Evolutionary conservation across 768 basidiomycete genomes (phyloP).

Genomic region (Chalciporus sphaerocephalus): DNA sequence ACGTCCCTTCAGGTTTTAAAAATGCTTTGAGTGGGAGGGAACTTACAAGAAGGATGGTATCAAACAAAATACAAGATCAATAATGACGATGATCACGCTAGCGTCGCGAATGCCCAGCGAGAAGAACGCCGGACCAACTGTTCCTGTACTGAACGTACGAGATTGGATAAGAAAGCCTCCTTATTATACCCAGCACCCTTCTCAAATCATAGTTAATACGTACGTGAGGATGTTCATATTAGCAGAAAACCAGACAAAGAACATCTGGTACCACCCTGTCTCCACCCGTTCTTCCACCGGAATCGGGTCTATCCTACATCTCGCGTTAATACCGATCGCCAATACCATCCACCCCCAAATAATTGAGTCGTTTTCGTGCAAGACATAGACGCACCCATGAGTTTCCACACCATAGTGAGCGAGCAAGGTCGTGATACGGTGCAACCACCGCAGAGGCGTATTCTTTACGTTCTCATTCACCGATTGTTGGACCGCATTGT

Average conservation of each 20-base stretch:
- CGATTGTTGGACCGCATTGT: not conserved
- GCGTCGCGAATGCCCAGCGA: constrained; percentile 43
- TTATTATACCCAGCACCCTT: not conserved
- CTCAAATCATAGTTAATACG: constrained; percentile 11
- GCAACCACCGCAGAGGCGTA: constrained; percentile 12
- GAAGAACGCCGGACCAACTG: constrained; percentile 48
- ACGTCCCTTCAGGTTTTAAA: not conserved
- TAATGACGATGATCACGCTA: constrained; percentile 37
- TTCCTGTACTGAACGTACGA: constrained; percentile 45
- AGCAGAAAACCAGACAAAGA: constrained; percentile 49
- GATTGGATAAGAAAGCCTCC: not conserved
- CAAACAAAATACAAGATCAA: constrained; percentile 39
- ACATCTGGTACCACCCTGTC: constrained; percentile 42
- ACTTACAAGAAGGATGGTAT: constrained; percentile 39
- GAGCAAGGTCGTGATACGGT: constrained; percentile 27
- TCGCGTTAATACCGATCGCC: not conserved
- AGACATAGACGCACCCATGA: constrained; percentile 34
- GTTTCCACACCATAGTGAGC: constrained; percentile 38
- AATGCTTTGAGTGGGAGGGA: not conserved
- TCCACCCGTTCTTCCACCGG: constrained; percentile 35
- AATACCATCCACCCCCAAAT: too few species aligned
- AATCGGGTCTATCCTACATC: constrained; percentile 37
- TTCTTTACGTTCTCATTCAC: not conserved
- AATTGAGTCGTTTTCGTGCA: too few species aligned
- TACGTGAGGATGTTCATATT: constrained; percentile 43